Evolutionary conservation across 441 rosid species (phyloP).

Genomic region (Pelargonium australe): DNA sequence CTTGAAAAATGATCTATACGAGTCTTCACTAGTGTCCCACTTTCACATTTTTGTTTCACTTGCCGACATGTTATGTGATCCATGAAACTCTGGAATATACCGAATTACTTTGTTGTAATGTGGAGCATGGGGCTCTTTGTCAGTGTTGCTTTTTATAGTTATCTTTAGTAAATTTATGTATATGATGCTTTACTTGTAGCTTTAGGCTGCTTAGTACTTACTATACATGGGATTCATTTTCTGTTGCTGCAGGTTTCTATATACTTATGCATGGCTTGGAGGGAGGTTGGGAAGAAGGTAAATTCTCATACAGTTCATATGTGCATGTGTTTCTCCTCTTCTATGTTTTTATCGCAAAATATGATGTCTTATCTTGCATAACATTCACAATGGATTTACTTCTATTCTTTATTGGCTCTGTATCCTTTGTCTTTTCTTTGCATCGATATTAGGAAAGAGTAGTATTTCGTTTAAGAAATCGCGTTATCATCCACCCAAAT

Average conservation of each 20-base stretch:
- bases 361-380: background rate
- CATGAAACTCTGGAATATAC: background rate
- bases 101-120: background rate
- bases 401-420: background rate
- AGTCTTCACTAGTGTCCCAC: background rate
- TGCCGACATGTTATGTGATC: background rate
- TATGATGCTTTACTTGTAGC: background rate
- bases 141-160: background rate
- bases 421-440: background rate
- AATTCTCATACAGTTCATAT: background rate
- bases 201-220: background rate
- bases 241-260: background rate
- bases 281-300: conserved; percentile 45
- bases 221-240: background rate
- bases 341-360: background rate
- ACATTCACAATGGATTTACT: background rate
- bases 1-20: too few relatives aligned
- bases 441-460: background rate
- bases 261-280: conserved; percentile 54
- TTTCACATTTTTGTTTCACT: too few relatives aligned
- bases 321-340: background rate
- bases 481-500: too few relatives aligned
- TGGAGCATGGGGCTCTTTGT: background rate
- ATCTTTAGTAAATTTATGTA: background rate
- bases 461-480: background rate